A percentile compares a stretch with the other conserved stretches of the same genome.
phyloP scores from a whole-genome alignment of 1,139 yeast species.

The Magnusiomyces suaveolens region DNA sequence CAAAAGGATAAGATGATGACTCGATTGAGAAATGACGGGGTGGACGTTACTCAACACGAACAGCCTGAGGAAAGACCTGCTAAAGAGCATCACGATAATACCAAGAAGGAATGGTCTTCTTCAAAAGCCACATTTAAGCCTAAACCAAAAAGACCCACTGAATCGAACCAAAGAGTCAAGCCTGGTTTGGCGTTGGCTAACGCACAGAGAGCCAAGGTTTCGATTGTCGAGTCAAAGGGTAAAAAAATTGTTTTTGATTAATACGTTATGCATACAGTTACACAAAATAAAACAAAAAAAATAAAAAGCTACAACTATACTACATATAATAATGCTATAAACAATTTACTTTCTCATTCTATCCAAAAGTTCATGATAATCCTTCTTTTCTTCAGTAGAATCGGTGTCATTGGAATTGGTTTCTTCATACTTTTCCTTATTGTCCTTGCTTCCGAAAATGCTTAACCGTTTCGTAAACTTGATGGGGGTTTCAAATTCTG shows the following conservation, averaged over 20 bases:
- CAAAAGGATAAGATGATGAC: conserved; percentile 34
- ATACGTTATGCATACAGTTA: conserved; percentile 1
- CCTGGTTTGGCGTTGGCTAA: conserved; percentile 83
- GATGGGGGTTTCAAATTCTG: conserved; percentile 2
- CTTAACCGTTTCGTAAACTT: conserved; percentile 27
- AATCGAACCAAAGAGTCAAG: conserved; percentile 41
- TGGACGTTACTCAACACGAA: neutral
- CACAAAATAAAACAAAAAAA: conserved; percentile 1
- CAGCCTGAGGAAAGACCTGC: neutral
- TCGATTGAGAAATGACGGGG: neutral
- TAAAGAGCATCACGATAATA: conserved; percentile 2
- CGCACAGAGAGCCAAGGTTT: conserved; percentile 85
- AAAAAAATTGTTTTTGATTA: conserved; percentile 63
- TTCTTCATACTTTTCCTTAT: conserved; percentile 12
- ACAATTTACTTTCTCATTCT: conserved; percentile 3
- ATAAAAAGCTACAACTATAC: neutral
- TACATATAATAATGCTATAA: no score
- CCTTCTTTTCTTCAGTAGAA: conserved; percentile 13
- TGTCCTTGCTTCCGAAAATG: conserved; percentile 25
- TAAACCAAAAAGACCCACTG: conserved; percentile 24
- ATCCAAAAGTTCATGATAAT: conserved; percentile 3
- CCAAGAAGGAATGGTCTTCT: conserved; percentile 5
- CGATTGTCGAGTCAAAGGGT: conserved; percentile 85
- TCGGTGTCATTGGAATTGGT: neutral
- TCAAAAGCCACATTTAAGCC: conserved; percentile 16